A percentile compares a stretch with the other conserved stretches of the same genome.
Evolutionary conservation across 208 protist genomes (phyloP).

Genomic region (Trypanosoma conorhini): DNA sequence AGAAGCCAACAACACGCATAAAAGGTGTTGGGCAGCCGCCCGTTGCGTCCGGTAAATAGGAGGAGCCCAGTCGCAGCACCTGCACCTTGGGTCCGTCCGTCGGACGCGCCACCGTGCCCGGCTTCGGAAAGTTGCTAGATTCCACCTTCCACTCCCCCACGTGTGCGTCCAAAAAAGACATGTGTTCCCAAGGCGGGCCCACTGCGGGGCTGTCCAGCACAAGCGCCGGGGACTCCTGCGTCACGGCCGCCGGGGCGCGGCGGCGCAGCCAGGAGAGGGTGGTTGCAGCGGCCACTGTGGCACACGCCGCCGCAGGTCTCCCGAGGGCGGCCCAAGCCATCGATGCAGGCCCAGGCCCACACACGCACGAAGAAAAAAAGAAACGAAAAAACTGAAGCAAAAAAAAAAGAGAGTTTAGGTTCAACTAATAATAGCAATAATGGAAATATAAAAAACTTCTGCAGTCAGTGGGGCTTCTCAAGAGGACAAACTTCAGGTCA

Average conservation of each 20-base stretch:
- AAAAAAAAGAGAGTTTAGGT: too few species aligned
- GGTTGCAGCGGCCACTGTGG: constrained; percentile 14
- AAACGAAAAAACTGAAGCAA: constrained; percentile 12
- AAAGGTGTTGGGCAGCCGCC: constrained; percentile 34
- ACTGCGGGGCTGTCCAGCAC: not conserved
- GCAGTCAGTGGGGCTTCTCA: too few species aligned
- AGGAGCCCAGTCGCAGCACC: constrained; percentile 35
- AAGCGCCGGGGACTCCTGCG: constrained; percentile 8
- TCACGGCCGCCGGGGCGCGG: not conserved
- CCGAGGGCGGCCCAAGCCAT: constrained; percentile 15
- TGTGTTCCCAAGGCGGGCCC: constrained; percentile 12
- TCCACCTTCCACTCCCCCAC: constrained; percentile 28
- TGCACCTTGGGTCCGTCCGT: constrained; percentile 29
- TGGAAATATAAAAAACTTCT: not conserved
- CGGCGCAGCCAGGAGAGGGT: not conserved
- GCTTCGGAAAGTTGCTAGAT: constrained; percentile 17
- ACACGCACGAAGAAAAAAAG: constrained; percentile 1
- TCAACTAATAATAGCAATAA: too few species aligned
- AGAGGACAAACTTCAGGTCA: too few species aligned
- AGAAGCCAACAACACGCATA: constrained; percentile 57
- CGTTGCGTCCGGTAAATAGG: constrained; percentile 28
- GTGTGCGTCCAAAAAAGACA: constrained; percentile 35
- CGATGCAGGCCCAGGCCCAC: not conserved
- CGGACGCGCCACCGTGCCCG: constrained; percentile 3
- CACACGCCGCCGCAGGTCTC: constrained; percentile 15